Percentiles rank a stretch among this genome's conserved stretches.
Evolutionary conservation across 2,329 filamentous ascomycete genomes (phyloP).

Genomic region (Colletotrichum gigasporum): DNA sequence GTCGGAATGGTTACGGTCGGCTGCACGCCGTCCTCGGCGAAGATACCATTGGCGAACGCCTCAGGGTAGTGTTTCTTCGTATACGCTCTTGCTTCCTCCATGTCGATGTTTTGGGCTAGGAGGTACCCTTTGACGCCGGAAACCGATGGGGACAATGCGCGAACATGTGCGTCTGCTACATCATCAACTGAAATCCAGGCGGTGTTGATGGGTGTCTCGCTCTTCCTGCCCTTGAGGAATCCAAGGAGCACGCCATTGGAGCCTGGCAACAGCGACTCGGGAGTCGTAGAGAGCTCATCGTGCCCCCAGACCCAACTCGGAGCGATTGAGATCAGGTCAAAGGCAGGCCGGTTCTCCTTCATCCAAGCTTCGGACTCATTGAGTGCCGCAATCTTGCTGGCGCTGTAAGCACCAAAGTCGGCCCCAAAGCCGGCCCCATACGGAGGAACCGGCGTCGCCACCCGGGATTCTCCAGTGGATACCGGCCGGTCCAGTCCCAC

Average conservation of each 20-base stretch:
- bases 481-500: neutral
- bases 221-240: slow-evolving; percentile 41
- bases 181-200: slow-evolving; percentile 47
- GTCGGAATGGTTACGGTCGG: slow-evolving; percentile 13
- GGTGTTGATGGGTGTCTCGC: slow-evolving; percentile 35
- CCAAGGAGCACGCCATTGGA: slow-evolving; percentile 44
- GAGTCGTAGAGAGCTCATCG: slow-evolving; percentile 43
- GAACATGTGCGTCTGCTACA: slow-evolving; percentile 47
- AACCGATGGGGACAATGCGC: slow-evolving; percentile 42
- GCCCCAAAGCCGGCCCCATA: slow-evolving; percentile 39
- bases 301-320: slow-evolving; percentile 47
- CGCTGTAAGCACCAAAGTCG: slow-evolving; percentile 47
- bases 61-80: slow-evolving; percentile 1
- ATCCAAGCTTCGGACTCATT: slow-evolving; percentile 44
- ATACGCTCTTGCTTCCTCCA: neutral
- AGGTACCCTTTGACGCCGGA: slow-evolving; percentile 36
- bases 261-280: slow-evolving; percentile 37
- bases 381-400: slow-evolving; percentile 45
- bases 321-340: slow-evolving; percentile 46
- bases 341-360: slow-evolving; percentile 41
- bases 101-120: neutral
- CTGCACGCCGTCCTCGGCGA: neutral
- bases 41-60: slow-evolving; percentile 1
- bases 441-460: slow-evolving; percentile 34
- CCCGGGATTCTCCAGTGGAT: slow-evolving; percentile 3